These are phyloP conservation scores for Moesziomyces parantarcticus DNA, from an alignment of 1,284 basidiomycete genomes.

Conservation along the genomic window DNA sequence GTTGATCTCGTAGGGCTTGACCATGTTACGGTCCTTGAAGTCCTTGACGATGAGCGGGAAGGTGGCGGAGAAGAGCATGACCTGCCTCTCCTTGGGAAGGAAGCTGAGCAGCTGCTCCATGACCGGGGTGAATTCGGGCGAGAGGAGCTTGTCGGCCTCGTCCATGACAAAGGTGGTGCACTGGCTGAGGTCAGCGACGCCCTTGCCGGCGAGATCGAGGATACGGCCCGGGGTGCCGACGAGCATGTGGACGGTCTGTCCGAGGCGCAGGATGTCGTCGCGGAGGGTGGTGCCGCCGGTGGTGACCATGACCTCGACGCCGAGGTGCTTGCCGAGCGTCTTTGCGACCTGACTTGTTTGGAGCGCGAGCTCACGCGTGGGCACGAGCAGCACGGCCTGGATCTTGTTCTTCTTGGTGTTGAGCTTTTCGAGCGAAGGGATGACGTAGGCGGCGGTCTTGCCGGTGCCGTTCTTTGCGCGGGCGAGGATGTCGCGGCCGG, in stretches of 20 bases:
- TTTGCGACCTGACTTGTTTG: constrained; percentile 97
- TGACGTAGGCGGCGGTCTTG: constrained; percentile 98
- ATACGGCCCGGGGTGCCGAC: constrained; percentile 97
- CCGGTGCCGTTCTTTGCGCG: constrained; percentile 71
- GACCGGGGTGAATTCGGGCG: constrained; percentile 96
- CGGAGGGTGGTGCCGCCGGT: constrained; percentile 97
- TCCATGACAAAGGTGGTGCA: constrained; percentile 87
- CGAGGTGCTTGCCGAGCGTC: constrained; percentile 94
- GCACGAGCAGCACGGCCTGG: constrained; percentile 72
- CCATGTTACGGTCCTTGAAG: constrained; percentile 99
- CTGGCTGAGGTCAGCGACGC: constrained; percentile 90
- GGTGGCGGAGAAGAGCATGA: constrained; percentile 98
- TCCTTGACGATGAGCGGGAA: constrained; percentile 99
- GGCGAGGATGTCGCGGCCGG: constrained; percentile 80
- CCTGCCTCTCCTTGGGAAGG: constrained; percentile 87
- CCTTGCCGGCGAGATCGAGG: constrained; percentile 92
- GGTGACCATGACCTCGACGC: constrained; percentile 97
- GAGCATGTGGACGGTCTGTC: constrained; percentile 91
- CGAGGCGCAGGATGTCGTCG: constrained; percentile 89
- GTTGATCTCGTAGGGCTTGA: constrained; percentile 95
- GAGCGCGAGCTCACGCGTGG: constrained; percentile 66
- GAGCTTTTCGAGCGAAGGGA: constrained; percentile 92
- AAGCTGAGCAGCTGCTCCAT: constrained; percentile 94
- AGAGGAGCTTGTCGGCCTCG: constrained; percentile 97
- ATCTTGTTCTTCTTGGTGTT: constrained; percentile 88